These are phyloP conservation scores for Suillus plorans DNA, from an alignment of 768 basidiomycete genomes.

Conservation along the genomic window DNA sequence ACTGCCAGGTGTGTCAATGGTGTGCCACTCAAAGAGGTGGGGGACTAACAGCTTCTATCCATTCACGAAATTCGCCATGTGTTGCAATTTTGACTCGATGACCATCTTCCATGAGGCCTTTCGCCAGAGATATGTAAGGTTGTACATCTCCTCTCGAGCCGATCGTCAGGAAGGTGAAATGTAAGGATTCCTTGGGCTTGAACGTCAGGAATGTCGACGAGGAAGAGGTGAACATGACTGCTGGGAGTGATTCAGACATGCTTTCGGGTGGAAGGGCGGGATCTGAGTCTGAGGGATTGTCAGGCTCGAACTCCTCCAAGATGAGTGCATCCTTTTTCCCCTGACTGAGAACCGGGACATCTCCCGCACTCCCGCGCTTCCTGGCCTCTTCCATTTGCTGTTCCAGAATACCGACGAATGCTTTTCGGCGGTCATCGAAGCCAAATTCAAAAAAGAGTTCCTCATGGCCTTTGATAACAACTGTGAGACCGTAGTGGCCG, in stretches of 20 bases:
- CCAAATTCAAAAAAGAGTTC: constrained; percentile 96
- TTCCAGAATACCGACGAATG: constrained; percentile 74
- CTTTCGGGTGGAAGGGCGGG: constrained; percentile 50
- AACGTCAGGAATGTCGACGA: constrained; percentile 96
- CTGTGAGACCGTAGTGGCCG: constrained; percentile 84
- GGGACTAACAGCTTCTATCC: constrained; percentile 86
- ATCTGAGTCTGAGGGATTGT: constrained; percentile 38
- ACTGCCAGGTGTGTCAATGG: constrained; percentile 41
- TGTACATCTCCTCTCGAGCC: constrained; percentile 97
- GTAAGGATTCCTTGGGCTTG: constrained; percentile 81
- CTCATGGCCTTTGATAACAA: constrained; percentile 94
- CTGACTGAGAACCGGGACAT: constrained; percentile 41
- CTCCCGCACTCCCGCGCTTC: constrained; percentile 45
- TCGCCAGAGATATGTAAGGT: constrained; percentile 94
- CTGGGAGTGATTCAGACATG: constrained; percentile 71
- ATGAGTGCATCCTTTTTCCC: constrained; percentile 74
- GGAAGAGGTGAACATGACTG: constrained; percentile 97
- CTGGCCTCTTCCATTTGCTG: constrained; percentile 76
- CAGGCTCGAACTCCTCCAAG: constrained; percentile 80
- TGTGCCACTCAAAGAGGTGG: constrained; percentile 1
- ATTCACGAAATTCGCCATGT: constrained; percentile 91
- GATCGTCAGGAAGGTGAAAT: constrained; percentile 94
- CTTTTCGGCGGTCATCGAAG: constrained; percentile 74
- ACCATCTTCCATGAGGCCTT: constrained; percentile 87
- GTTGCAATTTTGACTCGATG: constrained; percentile 91